Evolutionary conservation across 257 asterid species (phyloP).

Genomic region (Solanum paucissectum): DNA sequence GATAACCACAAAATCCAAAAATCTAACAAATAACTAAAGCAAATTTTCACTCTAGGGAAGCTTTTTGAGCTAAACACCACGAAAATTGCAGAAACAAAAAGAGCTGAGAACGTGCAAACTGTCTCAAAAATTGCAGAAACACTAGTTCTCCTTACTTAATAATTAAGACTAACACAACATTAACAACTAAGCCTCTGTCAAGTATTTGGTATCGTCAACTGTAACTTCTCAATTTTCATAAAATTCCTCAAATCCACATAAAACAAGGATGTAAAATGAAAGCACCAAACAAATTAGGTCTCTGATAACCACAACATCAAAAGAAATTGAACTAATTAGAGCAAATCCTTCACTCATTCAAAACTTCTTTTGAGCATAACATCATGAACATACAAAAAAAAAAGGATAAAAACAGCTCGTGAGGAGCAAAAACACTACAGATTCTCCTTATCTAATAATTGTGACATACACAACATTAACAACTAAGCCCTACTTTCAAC

Average conservation of each 20-base stretch:
- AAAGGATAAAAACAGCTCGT: background rate
- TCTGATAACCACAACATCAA: background rate
- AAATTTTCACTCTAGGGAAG: background rate
- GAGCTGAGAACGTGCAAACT: background rate
- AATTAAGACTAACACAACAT: background rate
- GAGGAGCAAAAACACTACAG: background rate
- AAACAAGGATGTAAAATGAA: background rate
- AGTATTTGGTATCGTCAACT: background rate
- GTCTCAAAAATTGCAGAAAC: background rate
- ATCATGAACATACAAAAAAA: background rate
- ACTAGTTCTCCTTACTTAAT: background rate
- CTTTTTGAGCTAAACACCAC: background rate
- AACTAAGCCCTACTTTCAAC: background rate
- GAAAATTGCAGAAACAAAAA: background rate
- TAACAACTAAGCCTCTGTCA: background rate
- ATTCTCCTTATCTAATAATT: background rate
- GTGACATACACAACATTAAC: background rate
- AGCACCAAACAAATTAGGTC: background rate
- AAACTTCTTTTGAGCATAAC: background rate
- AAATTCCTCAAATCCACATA: background rate
- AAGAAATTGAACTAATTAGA: background rate
- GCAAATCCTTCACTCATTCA: background rate
- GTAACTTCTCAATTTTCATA: background rate
- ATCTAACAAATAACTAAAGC: background rate
- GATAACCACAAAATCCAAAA: background rate